These are phyloP conservation scores for Pascua guehoae DNA, from an alignment of 1,284 basidiomycete genomes.

Conservation along the genomic window DNA sequence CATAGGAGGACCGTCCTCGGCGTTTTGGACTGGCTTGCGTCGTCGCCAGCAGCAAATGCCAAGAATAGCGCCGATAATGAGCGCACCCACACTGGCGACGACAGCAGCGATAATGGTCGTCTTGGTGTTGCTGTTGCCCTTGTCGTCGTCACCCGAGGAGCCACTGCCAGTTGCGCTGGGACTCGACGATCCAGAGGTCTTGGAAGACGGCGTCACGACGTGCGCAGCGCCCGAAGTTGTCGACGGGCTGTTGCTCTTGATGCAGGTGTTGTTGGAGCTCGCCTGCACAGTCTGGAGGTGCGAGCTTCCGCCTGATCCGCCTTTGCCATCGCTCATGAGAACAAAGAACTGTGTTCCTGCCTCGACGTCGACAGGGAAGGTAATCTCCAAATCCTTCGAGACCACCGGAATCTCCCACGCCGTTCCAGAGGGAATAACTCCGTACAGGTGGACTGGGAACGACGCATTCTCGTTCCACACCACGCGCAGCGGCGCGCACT, in stretches of 20 bases:
- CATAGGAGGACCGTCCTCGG: too few relatives aligned
- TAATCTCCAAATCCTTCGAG: neutral
- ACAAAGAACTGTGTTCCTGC: conserved; percentile 34
- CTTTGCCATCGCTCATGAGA: conserved; percentile 39
- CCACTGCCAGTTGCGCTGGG: neutral
- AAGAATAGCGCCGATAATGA: too few relatives aligned
- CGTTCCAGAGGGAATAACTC: conserved; percentile 37
- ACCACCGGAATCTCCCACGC: conserved; percentile 35
- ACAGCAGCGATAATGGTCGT: too few relatives aligned
- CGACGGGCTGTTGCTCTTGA: conserved; percentile 25
- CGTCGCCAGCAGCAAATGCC: too few relatives aligned
- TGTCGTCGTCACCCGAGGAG: neutral
- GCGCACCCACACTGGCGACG: too few relatives aligned
- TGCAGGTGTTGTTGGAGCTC: conserved; percentile 24
- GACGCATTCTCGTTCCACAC: conserved; percentile 33
- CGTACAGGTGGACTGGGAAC: conserved; percentile 32
- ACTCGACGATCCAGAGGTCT: neutral
- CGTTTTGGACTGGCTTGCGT: too few relatives aligned
- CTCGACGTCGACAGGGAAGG: conserved; percentile 39
- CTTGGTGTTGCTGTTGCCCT: neutral
- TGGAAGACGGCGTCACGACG: neutral
- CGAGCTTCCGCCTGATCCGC: conserved; percentile 39
- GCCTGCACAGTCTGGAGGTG: conserved; percentile 24
- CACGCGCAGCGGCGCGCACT: conserved; percentile 31
- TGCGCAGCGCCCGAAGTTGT: neutral